These are phyloP conservation scores for Bryum argenteum DNA, from an alignment of 225 moss, liverwort and hornwort genomes.

Conservation along the genomic window DNA sequence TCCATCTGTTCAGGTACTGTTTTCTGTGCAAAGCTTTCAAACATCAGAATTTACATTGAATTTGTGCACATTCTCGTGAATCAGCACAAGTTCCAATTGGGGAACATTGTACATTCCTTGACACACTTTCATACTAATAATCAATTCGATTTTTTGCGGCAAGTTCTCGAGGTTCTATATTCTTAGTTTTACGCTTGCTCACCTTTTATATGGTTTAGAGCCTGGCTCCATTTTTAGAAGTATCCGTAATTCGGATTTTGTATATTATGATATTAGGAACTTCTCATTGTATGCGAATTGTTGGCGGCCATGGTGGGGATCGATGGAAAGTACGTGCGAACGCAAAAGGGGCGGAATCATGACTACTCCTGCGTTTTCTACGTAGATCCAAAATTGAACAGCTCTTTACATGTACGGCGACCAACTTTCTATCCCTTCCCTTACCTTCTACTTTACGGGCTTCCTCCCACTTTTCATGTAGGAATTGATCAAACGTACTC, in stretches of 20 bases:
- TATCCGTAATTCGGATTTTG: background rate
- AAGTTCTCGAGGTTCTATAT: background rate
- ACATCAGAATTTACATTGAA: background rate
- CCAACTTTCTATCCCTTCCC: slow-evolving; percentile 19
- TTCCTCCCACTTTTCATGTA: background rate
- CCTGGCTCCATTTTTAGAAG: background rate
- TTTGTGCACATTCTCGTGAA: slow-evolving; percentile 20
- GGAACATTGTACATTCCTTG: slow-evolving; percentile 12
- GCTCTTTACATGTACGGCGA: slow-evolving; percentile 69
- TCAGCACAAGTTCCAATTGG: slow-evolving; percentile 1
- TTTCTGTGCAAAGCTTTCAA: slow-evolving; percentile 13
- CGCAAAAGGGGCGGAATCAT: slow-evolving; percentile 74
- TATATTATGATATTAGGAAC: slow-evolving; percentile 58
- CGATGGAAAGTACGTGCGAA: slow-evolving; percentile 84
- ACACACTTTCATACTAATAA: background rate
- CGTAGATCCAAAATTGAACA: slow-evolving; percentile 78
- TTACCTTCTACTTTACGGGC: slow-evolving; percentile 3
- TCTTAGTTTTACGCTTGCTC: slow-evolving; percentile 3
- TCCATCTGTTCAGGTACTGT: slow-evolving; percentile 75
- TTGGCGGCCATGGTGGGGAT: slow-evolving; percentile 91
- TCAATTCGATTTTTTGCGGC: background rate
- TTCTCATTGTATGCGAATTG: slow-evolving; percentile 79
- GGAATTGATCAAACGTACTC: slow-evolving; percentile 19
- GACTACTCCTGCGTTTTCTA: slow-evolving; percentile 64
- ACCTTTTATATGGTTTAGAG: slow-evolving; percentile 1